Percentiles rank a stretch among this genome's conserved stretches.
Evolutionary conservation across 2,329 filamentous ascomycete species (phyloP).

Genomic region (Mycogone perniciosa): DNA sequence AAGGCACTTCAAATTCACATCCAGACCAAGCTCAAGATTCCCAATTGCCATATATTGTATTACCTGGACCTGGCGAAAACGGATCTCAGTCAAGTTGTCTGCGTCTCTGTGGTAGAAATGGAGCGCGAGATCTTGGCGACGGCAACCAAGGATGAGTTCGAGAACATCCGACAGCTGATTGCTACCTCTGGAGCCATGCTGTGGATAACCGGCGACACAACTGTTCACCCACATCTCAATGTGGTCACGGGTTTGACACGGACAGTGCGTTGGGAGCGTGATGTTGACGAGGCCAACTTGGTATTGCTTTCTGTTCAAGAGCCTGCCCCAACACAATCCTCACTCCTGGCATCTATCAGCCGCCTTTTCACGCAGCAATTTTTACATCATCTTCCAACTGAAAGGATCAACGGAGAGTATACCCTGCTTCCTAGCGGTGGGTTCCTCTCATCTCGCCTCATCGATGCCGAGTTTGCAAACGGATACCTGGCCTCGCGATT

Average conservation of each 20-base stretch:
- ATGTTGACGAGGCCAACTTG: conserved; percentile 12
- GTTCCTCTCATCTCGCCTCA: conserved; percentile 4
- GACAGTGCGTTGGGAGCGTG: conserved; percentile 12
- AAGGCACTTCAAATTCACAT: background rate
- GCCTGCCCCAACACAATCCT: background rate
- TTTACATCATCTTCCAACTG: conserved; percentile 4
- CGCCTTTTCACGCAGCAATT: conserved; percentile 12
- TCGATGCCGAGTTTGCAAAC: conserved; percentile 9
- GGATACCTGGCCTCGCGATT: background rate
- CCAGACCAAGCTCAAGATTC: conserved; percentile 8
- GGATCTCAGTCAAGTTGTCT: conserved; percentile 8
- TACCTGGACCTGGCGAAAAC: conserved; percentile 6
- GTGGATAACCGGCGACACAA: conserved; percentile 12
- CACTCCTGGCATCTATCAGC: conserved; percentile 3
- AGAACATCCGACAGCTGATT: conserved; percentile 11
- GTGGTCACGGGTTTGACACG: conserved; percentile 9
- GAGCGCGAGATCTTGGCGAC: conserved; percentile 5
- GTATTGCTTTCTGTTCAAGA: conserved; percentile 4
- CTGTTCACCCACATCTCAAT: conserved; percentile 4
- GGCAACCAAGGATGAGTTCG: conserved; percentile 8
- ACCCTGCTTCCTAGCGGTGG: conserved; percentile 7
- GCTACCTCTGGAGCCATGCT: conserved; percentile 11
- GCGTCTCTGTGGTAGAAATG: conserved; percentile 11
- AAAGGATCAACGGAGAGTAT: conserved; percentile 12
- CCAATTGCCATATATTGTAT: conserved; percentile 1